phyloP scores from a whole-genome alignment of 1,284 basidiomycete genomes.

The Boletellus deceptivus region DNA sequence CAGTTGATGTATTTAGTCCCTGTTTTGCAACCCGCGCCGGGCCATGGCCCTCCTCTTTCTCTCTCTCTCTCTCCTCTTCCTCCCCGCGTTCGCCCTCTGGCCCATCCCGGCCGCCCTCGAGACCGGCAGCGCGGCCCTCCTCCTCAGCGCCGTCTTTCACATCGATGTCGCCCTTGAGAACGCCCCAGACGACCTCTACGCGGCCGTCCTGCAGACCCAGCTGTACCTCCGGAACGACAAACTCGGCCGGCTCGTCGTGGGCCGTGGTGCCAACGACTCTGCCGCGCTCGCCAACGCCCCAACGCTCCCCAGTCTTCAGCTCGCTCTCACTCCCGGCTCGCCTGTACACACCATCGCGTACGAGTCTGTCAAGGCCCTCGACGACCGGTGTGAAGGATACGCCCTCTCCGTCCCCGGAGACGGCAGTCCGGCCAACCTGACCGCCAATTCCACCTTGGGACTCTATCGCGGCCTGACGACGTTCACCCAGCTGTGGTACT shows the following conservation, averaged over 20 bases:
- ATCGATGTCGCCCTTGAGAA: slow-evolving; percentile 40
- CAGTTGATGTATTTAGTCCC: slow-evolving; percentile 1
- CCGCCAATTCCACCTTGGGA: slow-evolving; percentile 73
- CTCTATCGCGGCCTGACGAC: slow-evolving; percentile 80
- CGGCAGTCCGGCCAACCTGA: slow-evolving; percentile 58
- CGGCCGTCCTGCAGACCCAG: slow-evolving; percentile 42
- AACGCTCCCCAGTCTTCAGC: slow-evolving; percentile 35
- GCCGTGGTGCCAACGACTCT: slow-evolving; percentile 45
- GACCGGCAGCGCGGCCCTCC: slow-evolving; percentile 51
- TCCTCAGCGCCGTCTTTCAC: slow-evolving; percentile 47
- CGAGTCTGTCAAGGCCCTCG: slow-evolving; percentile 56
- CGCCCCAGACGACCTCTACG: slow-evolving; percentile 44
- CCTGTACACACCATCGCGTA: slow-evolving; percentile 43
- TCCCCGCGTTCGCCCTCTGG: slow-evolving; percentile 41
- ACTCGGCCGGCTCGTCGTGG: slow-evolving; percentile 50
- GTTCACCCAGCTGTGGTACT: slow-evolving; percentile 78
- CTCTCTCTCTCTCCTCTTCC: slow-evolving; percentile 3
- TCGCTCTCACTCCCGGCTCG: slow-evolving; percentile 41
- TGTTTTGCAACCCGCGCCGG: background rate
- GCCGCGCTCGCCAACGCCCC: slow-evolving; percentile 31
- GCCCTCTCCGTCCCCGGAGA: slow-evolving; percentile 58
- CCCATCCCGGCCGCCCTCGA: slow-evolving; percentile 55
- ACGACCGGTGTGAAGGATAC: slow-evolving; percentile 65
- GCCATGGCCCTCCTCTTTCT: background rate
- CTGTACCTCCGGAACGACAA: slow-evolving; percentile 45